phyloP scores from a whole-genome alignment of 2,329 filamentous ascomycete species.

The Trichophyton simii region DNA sequence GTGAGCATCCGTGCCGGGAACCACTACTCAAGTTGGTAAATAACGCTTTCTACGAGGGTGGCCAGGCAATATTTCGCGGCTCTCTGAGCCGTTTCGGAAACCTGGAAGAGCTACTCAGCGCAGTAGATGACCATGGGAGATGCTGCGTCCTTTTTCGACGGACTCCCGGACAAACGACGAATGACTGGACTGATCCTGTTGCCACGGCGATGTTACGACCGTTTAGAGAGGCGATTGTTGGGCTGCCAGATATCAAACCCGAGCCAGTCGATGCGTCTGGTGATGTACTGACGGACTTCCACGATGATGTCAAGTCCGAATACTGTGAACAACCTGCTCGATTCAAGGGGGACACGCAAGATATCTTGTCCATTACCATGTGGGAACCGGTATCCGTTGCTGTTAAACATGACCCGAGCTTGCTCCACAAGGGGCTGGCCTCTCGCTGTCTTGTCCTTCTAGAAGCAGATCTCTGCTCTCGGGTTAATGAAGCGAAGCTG shows the following conservation, averaged over 20 bases:
- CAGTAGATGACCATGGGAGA: constrained; percentile 6
- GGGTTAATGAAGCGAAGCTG: constrained; percentile 2
- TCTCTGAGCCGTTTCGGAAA: not conserved
- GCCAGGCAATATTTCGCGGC: not conserved
- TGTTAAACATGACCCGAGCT: constrained; percentile 1
- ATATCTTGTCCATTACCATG: not conserved
- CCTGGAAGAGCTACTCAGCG: not conserved
- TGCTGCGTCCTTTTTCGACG: constrained; percentile 8
- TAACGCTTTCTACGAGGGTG: not conserved
- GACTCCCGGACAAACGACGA: not conserved
- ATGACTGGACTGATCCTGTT: constrained; percentile 5
- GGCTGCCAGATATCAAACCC: not conserved
- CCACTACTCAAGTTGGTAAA: constrained; percentile 7
- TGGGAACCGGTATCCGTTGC: constrained; percentile 10
- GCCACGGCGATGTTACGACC: constrained; percentile 5
- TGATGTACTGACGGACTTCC: not conserved
- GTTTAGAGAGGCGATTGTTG: not conserved
- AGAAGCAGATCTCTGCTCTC: constrained; percentile 7
- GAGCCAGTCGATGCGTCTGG: not conserved
- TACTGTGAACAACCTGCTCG: no score
- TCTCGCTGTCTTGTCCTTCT: constrained; percentile 4
- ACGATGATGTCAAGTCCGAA: no score
- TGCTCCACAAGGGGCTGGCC: constrained; percentile 7
- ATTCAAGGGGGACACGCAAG: not conserved
- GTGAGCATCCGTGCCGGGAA: constrained; percentile 7